Base-by-base conservation (phyloP, 768 basidiomycete genomes). In the Trametopsis cervina region DNA sequence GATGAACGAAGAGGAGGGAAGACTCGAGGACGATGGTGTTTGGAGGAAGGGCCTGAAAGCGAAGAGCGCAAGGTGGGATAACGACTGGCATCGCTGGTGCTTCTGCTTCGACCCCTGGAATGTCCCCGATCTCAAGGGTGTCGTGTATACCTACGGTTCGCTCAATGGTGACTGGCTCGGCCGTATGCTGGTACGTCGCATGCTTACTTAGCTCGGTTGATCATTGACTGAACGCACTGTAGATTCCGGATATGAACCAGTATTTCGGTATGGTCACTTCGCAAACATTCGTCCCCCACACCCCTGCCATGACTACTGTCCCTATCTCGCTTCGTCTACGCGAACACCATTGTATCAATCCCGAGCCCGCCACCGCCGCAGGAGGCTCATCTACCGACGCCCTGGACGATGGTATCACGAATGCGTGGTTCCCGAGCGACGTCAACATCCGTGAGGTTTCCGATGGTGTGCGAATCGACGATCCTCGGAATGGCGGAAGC, bases 81-180 rank as follows among this genome's bases (percentile, higher is more conserved):
- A 70, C 41, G 78, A 80, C 42, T 85, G 80, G 76, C 74, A 72
- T 57, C 67, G 82, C 15, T 63, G 73, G 49, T 65, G 69, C 3
- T 60, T 70, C 29, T 83, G 81, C 54, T 67, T 58, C 29, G 66
- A 75, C 44, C 55, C 73, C n/a, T 69, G 64, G 48, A 52, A 51
- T 1, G 46, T 52, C 24, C 11, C 64, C 63, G 26, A 59, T 58
- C 17, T 62, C 65, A 44, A 66, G 64, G 12, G 54, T 49, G 54
- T 50, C 9, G 64, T 67, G 5, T 82, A 79, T 59, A 69, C 69
- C 1, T 71, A 71, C 0, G 84, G 83, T 5, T 57, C 67, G 4
- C 65, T 84, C 54, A 63, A 61, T 21, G 83, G 83, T 2, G 65
- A 75, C 7, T 85, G 79, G 81, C 73, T 80, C 50, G 85, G 85